These are phyloP conservation scores for Blastocystis sp. DNA, from an alignment of 352 stramenopile species.

Conservation along the genomic window DNA sequence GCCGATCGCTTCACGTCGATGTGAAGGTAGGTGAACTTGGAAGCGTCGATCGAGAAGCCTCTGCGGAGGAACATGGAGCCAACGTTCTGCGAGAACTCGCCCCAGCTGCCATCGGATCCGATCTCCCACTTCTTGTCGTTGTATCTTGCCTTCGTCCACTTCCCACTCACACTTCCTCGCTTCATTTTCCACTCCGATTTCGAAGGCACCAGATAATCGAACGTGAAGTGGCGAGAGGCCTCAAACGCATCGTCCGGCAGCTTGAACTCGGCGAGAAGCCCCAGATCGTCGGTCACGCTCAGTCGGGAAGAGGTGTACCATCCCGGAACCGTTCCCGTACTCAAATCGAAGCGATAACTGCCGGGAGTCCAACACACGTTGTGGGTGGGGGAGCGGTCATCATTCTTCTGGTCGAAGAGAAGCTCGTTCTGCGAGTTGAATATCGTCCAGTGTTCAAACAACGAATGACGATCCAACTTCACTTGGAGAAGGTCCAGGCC, in stretches of 20 bases:
- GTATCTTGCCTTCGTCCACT: background rate
- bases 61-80: background rate
- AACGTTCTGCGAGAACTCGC: background rate
- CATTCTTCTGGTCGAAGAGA: background rate
- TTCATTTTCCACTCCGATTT: background rate
- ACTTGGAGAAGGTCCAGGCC: background rate
- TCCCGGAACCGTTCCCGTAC: background rate
- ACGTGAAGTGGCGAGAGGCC: background rate
- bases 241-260: background rate
- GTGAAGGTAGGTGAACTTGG: background rate
- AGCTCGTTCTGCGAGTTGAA: background rate
- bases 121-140: background rate
- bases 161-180: background rate
- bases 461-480: background rate
- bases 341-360: background rate
- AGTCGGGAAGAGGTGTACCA: background rate
- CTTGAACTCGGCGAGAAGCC: background rate
- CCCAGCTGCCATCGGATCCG: background rate
- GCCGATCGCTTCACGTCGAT: background rate
- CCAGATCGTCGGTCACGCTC: background rate
- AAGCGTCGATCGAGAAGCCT: background rate
- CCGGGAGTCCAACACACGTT: background rate
- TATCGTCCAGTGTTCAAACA: background rate
- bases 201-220: background rate
- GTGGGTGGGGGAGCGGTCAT: background rate